Percentiles rank a stretch among this genome's conserved stretches.
Evolutionary conservation across 345 rosid species (phyloP).

Genomic region (Rhizophora mangle): DNA sequence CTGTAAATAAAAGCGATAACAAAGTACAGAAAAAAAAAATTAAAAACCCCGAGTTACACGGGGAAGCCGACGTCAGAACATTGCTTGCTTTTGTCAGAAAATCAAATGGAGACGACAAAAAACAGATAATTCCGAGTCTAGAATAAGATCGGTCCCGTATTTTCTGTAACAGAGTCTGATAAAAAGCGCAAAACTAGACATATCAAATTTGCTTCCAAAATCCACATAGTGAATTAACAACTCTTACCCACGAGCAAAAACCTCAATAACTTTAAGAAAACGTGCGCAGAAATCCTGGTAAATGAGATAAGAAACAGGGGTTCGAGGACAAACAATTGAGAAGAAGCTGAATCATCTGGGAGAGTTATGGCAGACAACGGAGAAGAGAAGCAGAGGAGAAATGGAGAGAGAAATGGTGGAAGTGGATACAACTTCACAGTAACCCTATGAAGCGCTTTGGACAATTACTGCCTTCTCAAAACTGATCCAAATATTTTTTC

Average conservation of each 20-base stretch:
- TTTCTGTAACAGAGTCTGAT: too few relatives aligned
- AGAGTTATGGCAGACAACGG: background rate
- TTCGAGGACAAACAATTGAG: background rate
- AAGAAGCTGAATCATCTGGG: background rate
- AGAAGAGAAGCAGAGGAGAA: background rate
- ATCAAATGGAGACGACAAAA: too few relatives aligned
- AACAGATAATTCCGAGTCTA: too few relatives aligned
- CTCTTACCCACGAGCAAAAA: too few relatives aligned
- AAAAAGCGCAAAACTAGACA: too few relatives aligned
- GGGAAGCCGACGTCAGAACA: background rate
- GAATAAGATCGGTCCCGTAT: too few relatives aligned
- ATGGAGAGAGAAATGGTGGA: background rate
- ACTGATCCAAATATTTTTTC: background rate
- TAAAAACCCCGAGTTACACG: background rate
- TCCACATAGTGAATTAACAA: too few relatives aligned
- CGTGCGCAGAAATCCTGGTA: too few relatives aligned
- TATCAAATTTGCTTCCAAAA: too few relatives aligned
- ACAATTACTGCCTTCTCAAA: background rate
- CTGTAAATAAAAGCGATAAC: background rate
- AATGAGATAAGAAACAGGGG: too few relatives aligned
- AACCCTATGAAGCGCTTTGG: background rate
- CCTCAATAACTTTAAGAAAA: too few relatives aligned
- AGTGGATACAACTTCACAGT: background rate
- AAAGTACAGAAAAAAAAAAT: background rate
- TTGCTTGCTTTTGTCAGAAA: too few relatives aligned